Base-by-base conservation (phyloP, 2,329 filamentous ascomycete genomes). In the Scytalidium lignicola region DNA sequence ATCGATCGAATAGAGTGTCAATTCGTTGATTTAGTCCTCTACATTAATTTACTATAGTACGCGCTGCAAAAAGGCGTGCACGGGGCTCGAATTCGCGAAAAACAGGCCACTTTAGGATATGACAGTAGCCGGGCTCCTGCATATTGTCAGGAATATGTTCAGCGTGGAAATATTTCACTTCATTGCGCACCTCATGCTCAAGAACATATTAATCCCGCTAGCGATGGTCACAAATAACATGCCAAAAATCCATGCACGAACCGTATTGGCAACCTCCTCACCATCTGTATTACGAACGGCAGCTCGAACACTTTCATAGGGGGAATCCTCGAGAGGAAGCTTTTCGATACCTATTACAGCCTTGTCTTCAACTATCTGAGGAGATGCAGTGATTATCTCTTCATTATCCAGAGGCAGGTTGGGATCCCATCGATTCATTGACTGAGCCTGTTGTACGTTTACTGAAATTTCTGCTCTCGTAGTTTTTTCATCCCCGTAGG, bases 201-300 rank as follows among this genome's bases (percentile, higher is more conserved):
- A 42, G 13, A 53, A 49, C 51, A 51, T 51, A 32, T 53, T 53
- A 23, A 53, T 22, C 9, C 44, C 49, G 17, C 26, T 29, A 18
- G 26, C 51, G 29, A 53, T 40, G 12, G 51, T 53, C 8, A 47
- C 44, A 32, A 51, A 46, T 17, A 53, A 8, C 46, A 84, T 58
- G 3, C 81, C 81, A 51, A 85, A 82, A 2, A 72, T 72, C 81
- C 81, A 85, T 21, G 80, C 80, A 43, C 81, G 74, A 19, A 85
- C 67, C 0, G 82, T 86, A 62, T 82, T 85, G 67, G 80, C 83
- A 1, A 82, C 81, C 23, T 83, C 62, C 40, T 80, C 75, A 55
- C 84, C 75, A 59, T 85, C 82, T 53, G 76, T 80, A 61, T 84
- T 84, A 43, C 71, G 72, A 2, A 85, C 80, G 4, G 81, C 80